These are phyloP conservation scores for Claviceps purpurea DNA, from an alignment of 2,329 filamentous ascomycete species.

Conservation along the genomic window DNA sequence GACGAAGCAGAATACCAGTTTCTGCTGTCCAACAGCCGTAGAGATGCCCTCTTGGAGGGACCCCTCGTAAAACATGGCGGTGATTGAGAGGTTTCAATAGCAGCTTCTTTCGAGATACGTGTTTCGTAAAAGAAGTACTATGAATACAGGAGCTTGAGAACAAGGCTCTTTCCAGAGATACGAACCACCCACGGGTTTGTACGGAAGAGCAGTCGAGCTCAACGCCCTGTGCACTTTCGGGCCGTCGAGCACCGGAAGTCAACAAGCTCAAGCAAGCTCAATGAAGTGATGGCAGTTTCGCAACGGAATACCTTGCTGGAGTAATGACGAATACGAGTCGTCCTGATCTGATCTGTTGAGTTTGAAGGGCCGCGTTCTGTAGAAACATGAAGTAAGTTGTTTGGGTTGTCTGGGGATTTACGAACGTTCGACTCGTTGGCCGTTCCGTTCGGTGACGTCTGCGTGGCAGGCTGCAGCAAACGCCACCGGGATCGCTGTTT, in stretches of 20 bases:
- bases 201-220: no score
- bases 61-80: constrained; percentile 66
- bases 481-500: neutral
- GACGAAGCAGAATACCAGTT: constrained; percentile 76
- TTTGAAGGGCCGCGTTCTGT: no score
- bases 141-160: no score
- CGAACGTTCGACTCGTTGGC: neutral
- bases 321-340: neutral
- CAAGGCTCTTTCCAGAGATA: no score
- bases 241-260: no score
- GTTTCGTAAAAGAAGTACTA: no score
- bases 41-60: constrained; percentile 70
- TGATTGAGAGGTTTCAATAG: neutral
- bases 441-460: neutral
- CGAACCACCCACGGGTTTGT: no score
- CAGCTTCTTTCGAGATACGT: no score
- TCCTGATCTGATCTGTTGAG: no score
- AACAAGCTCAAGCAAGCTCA: neutral
- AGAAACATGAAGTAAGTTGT: no score
- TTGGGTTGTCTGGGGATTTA: no score
- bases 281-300: neutral
- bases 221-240: no score
- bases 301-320: neutral
- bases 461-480: neutral
- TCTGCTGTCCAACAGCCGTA: constrained; percentile 58